Conservation (phyloP, 345 rosid genomes). For the Populus simonii region DNA sequence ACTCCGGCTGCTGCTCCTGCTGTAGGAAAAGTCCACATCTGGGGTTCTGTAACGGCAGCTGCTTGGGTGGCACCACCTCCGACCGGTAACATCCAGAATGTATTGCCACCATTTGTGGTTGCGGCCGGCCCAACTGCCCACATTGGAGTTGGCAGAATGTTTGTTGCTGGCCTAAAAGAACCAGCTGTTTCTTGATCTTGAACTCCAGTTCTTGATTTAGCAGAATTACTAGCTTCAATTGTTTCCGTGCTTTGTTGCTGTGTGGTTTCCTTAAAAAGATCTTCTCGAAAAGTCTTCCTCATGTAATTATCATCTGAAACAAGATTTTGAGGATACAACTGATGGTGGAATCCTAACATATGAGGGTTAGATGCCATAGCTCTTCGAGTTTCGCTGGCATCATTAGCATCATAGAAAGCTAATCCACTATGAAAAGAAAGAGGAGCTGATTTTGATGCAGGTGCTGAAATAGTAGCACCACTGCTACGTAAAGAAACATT, state of each 20-base stretch:
- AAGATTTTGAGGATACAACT: conserved; percentile 43
- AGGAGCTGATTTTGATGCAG: conserved; percentile 55
- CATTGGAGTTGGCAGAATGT: conserved; percentile 48
- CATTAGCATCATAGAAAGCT: conserved; percentile 36
- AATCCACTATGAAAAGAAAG: conserved; percentile 55
- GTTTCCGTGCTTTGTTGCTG: conserved; percentile 18
- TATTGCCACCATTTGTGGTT: conserved; percentile 56
- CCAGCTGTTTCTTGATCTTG: conserved; percentile 39
- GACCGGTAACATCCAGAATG: conserved; percentile 82
- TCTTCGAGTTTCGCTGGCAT: conserved; percentile 25
- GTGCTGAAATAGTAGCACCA: conserved; percentile 54
- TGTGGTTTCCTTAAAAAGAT: conserved; percentile 56
- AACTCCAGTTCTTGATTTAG: conserved; percentile 26
- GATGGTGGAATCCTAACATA: conserved; percentile 58
- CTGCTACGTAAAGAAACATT: conserved; percentile 66
- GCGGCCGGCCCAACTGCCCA: conserved; percentile 65
- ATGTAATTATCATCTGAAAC: conserved; percentile 31
- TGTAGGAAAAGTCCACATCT: conserved; percentile 72
- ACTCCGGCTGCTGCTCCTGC: conserved; percentile 15
- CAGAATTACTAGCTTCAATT: conserved; percentile 18
- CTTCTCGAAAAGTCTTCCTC: conserved; percentile 55
- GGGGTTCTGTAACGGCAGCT: conserved; percentile 31
- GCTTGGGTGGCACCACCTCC: conserved; percentile 26
- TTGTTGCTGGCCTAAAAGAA: conserved; percentile 34
- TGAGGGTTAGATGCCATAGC: conserved; percentile 29